Conservation (phyloP, 345 rosid genomes). For the Cardamine chenopodiifolia region DNA sequence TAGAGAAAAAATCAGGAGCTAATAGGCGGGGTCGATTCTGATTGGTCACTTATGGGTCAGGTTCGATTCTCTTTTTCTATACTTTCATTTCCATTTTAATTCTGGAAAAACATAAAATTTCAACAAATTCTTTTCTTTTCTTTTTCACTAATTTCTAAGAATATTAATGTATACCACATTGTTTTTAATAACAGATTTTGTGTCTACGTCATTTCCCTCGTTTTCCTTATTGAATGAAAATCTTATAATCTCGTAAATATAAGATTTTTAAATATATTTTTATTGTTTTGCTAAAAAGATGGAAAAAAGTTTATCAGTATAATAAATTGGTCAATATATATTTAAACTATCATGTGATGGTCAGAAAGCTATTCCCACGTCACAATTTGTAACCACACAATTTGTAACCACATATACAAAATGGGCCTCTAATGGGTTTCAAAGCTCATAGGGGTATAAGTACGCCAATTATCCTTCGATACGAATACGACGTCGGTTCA, state of each 20-base stretch:
- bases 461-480: not conserved
- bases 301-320: not conserved
- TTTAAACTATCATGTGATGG: not conserved
- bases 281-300: not conserved
- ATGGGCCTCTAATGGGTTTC: slow-evolving; percentile 13
- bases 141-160: not conserved
- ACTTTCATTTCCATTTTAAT: not conserved
- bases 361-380: slow-evolving; percentile 16
- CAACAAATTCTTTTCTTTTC: not conserved
- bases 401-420: no score
- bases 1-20: slow-evolving; percentile 44
- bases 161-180: not conserved
- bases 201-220: slow-evolving; percentile 24
- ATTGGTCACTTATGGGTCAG: slow-evolving; percentile 75
- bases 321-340: not conserved
- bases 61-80: slow-evolving; percentile 45
- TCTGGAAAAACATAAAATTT: not conserved
- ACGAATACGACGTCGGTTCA: not conserved
- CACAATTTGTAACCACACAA: not conserved
- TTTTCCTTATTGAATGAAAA: slow-evolving; percentile 9
- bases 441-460: not conserved
- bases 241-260: not conserved
- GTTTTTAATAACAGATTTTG: not conserved
- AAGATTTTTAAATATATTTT: not conserved
- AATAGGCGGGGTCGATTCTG: slow-evolving; percentile 48